Base-by-base conservation (phyloP, 768 basidiomycete genomes). In the Tricholoma sp. region DNA sequence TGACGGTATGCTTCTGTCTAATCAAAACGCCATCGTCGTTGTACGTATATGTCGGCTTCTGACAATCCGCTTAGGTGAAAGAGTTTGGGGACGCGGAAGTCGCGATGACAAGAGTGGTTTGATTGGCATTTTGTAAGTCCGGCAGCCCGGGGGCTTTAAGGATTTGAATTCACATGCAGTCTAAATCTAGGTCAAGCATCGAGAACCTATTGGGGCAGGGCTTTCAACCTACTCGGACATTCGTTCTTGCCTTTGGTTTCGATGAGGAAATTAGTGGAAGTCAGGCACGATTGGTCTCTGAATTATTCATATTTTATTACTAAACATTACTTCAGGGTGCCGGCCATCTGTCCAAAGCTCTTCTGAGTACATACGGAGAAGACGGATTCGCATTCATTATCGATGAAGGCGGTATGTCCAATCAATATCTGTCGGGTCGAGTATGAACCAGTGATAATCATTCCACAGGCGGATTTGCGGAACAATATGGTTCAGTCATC, bases 51-150 rank as follows among this genome's bases (percentile, higher is more conserved):
- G 32, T 13, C 2, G 0, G 17, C 18, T 45, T 47, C 39, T 33
- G 13, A 24, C 24, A 24, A 24, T 54, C 52, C 28, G 41, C 29
- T 31, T 32, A 76, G 75, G 75, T 17, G 58, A 80, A 52, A 79
- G 75, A 57, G 75, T 93, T 15, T 91, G 89, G 88, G 91, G 91
- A 6, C 77, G 91, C 8, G 91, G 91, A 34, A 77, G 80, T 49
- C 74, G 73, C 2, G 90, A 93, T 63, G 88, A 90, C 71, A 94
- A 94, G 73, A 81, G 79, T 49, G 84, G 82, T n/a, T 64, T 89
- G 47, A 82, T 89, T 54, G 80, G 80, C n/a, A 81, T 81, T 63
- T 72, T 87, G 87, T 86, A 62, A 45, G 71, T 59, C 15, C 49
- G 36, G 54, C 28, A 15, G 24, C 2, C 24, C 24, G 28, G 41